These are phyloP conservation scores for Phytophthora hibernalis DNA, from an alignment of 352 stramenopile species.

Conservation along the genomic window DNA sequence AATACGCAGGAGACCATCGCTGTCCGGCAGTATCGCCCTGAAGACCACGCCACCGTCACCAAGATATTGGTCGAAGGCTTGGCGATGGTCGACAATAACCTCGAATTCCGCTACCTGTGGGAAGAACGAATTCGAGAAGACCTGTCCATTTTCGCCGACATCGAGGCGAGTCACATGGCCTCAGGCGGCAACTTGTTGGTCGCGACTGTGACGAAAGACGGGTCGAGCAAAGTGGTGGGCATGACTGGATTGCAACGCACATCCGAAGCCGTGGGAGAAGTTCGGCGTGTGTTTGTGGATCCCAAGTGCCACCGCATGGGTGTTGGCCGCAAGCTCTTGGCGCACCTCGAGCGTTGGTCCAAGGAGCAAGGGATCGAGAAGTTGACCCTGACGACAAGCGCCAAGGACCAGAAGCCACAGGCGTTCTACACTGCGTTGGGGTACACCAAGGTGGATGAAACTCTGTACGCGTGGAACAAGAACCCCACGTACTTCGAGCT, in stretches of 20 bases:
- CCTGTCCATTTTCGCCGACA: slow-evolving; percentile 26
- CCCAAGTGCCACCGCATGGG: slow-evolving; percentile 31
- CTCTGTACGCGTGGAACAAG: slow-evolving; percentile 17
- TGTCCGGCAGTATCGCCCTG: slow-evolving; percentile 27
- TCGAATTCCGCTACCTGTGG: slow-evolving; percentile 26
- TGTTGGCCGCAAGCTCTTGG: slow-evolving; percentile 32
- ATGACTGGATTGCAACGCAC: slow-evolving; percentile 33
- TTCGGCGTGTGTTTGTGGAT: slow-evolving; percentile 40
- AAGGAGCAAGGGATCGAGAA: slow-evolving; percentile 17
- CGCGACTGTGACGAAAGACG: slow-evolving; percentile 10
- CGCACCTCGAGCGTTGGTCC: slow-evolving; percentile 20
- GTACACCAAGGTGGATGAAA: slow-evolving; percentile 22
- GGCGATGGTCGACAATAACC: slow-evolving; percentile 23
- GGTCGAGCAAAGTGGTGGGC: slow-evolving; percentile 21
- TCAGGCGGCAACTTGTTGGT: slow-evolving; percentile 41
- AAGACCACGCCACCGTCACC: slow-evolving; percentile 26
- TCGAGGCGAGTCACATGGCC: slow-evolving; percentile 27
- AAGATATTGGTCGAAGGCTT: slow-evolving; percentile 25
- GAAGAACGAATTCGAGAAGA: slow-evolving; percentile 29
- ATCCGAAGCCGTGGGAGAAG: slow-evolving; percentile 19
- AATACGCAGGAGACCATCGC: slow-evolving; percentile 4
- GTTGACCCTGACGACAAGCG: slow-evolving; percentile 35
- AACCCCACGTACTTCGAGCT: slow-evolving; percentile 25
- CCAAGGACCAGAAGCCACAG: slow-evolving; percentile 12
- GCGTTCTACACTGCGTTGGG: slow-evolving; percentile 34